These are phyloP conservation scores for Citrus mangshanensis DNA, from an alignment of 345 rosid species.

Conservation along the genomic window DNA sequence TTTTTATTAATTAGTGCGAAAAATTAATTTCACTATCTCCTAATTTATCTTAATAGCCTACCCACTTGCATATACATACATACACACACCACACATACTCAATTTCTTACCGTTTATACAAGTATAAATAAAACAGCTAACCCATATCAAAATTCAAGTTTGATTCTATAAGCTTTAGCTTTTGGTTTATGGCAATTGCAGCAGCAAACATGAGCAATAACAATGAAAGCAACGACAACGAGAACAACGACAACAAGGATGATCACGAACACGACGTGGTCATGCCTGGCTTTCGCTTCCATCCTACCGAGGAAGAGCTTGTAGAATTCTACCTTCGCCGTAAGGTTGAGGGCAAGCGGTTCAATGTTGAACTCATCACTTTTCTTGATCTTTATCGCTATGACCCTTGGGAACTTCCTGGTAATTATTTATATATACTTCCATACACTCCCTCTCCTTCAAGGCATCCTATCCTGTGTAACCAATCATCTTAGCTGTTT, in stretches of 20 bases:
- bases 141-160: background rate
- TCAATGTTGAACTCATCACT: conserved; percentile 96
- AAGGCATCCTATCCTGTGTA: conserved; percentile 2
- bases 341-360: conserved; percentile 98
- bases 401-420: conserved; percentile 99
- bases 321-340: conserved; percentile 99
- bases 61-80: conserved; percentile 22
- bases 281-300: conserved; percentile 99
- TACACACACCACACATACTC: conserved; percentile 8
- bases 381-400: conserved; percentile 98
- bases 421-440: conserved; percentile 34
- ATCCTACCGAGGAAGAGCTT: conserved; percentile 98
- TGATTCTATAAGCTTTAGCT: background rate
- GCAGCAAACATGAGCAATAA: conserved; percentile 53
- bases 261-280: conserved; percentile 93
- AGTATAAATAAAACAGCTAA: conserved; percentile 23
- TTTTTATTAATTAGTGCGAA: background rate
- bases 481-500: background rate
- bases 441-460: background rate
- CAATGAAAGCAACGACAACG: conserved; percentile 23
- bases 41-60: background rate
- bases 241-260: conserved; percentile 36
- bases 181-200: conserved; percentile 63
- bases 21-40: conserved; percentile 4
- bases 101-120: conserved; percentile 18